Conservation (phyloP, 2,329 filamentous ascomycete genomes). For the Aspergillus phoenicis region DNA sequence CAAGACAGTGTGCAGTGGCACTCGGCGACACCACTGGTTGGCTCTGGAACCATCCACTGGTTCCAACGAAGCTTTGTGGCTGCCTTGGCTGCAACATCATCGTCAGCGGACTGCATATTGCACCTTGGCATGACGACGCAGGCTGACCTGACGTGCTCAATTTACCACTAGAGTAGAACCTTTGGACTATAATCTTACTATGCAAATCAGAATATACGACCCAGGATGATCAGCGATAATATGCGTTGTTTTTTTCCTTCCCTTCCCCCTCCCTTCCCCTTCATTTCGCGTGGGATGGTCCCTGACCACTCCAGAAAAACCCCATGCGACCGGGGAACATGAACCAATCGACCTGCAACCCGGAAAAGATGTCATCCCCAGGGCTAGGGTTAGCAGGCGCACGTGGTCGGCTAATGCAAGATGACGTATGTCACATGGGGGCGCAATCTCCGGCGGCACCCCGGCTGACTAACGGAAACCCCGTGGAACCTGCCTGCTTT, state of each 20-base stretch:
- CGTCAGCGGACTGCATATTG: neutral
- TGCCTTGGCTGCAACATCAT: constrained; percentile 5
- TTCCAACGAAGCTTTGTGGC: constrained; percentile 15
- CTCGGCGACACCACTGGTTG: constrained; percentile 6
- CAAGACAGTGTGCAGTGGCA: constrained; percentile 4
- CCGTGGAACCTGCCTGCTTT: constrained; percentile 4
- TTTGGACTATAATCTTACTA: neutral
- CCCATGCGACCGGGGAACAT: neutral
- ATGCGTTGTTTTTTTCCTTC: no score
- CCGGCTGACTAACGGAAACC: neutral
- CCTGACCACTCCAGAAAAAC: no score
- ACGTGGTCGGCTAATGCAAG: constrained; percentile 2
- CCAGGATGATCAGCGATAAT: no score
- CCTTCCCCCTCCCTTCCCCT: no score
- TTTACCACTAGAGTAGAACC: neutral
- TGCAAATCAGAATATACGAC: neutral
- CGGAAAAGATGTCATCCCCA: constrained; percentile 5
- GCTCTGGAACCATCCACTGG: constrained; percentile 14
- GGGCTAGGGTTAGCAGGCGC: neutral
- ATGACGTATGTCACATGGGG: neutral
- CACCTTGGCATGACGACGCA: constrained; percentile 4
- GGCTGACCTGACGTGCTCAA: neutral
- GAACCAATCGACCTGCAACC: neutral
- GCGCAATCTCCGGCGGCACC: neutral
- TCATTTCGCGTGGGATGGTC: neutral